phyloP scores from a whole-genome alignment of 176 grass and related monocot species.

The Oryza brachyantha region DNA sequence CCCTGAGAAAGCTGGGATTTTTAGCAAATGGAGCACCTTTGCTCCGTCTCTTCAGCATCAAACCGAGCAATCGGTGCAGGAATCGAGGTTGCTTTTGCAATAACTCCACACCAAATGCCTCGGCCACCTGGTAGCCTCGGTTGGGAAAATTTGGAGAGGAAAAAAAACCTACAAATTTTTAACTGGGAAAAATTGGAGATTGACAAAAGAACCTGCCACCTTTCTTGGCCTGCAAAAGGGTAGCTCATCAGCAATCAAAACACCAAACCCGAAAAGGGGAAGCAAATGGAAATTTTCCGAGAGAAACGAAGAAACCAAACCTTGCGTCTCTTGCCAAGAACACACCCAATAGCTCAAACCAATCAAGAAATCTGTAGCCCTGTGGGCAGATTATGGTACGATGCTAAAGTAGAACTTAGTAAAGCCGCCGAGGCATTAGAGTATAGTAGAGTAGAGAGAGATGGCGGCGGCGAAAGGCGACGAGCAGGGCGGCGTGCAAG shows the following conservation, averaged over 20 bases:
- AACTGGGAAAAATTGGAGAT: not conserved
- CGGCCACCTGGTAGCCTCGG: not conserved
- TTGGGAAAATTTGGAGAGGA: not conserved
- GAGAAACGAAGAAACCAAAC: not conserved
- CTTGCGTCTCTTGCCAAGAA: slow-evolving; percentile 27
- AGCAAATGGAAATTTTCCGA: not conserved
- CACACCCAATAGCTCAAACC: not conserved
- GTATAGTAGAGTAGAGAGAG: slow-evolving; percentile 23
- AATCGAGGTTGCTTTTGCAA: not conserved
- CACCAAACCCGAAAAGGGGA: not conserved
- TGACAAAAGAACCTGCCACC: slow-evolving; percentile 16
- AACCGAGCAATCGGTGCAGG: not conserved
- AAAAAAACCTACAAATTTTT: not conserved
- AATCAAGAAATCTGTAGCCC: slow-evolving; percentile 1
- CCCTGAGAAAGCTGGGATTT: not conserved
- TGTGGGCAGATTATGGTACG: slow-evolving; percentile 14
- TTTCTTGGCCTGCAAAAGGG: slow-evolving; percentile 38
- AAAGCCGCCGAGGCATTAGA: slow-evolving; percentile 23
- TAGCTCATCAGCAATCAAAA: slow-evolving; percentile 7
- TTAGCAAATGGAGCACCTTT: not conserved
- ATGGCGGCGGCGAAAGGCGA: slow-evolving; percentile 45
- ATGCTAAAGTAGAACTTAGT: not conserved
- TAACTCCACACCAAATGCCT: slow-evolving; percentile 16
- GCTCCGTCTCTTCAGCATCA: not conserved
- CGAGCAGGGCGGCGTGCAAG: slow-evolving; percentile 10